Evolutionary conservation across 352 stramenopile genomes (phyloP), one percentile per base, ranked within the genome.

Genomic region (Thraustochytrium sp.): DNA sequence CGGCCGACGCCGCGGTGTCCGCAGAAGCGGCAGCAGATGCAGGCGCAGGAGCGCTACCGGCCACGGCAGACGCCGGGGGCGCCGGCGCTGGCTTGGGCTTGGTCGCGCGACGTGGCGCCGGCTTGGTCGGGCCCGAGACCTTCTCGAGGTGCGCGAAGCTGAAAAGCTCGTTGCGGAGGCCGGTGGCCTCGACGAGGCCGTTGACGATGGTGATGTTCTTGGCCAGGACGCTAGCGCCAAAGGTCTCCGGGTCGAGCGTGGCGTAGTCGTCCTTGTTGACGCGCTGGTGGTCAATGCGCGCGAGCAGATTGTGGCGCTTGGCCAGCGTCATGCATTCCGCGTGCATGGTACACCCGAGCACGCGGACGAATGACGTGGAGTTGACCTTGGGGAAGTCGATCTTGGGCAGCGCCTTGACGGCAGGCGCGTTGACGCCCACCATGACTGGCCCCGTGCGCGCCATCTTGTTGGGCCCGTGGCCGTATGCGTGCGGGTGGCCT

Each of bases 331-430:
- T 53, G 53, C 68, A 80, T 63, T 80, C 68, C n/a, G 29, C 53
- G 68, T 80, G 68, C 68, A 80, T 80, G 44, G 53, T 64, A 51
- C 68, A 80, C 48, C 68, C 68, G 34, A 80, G 68, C 31, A 80
- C 40, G 42, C 26, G 36, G 26, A 80, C 68, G 46, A 80, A 80
- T 42, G 34, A 46, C 13, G 34, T 80, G 11, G 53, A 65, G 48
- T 80, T 46, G 51, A 46, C 53, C 48, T 55, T 53, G 0, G 68
- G 68, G 26, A 80, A 80, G 26, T 80, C 68, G 53, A 63, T 80
- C 31, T 80, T 80, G 68, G 62, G 36, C 18, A 54, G 40, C n/a
- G 62, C 37, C 62, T 75, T 75, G 3, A 75, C 62, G 23, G 40
- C 62, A 18, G 62, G 37, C 11, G 62, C 62, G 62, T 54, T 54